A percentile compares a stretch with the other conserved stretches of the same genome.
Evolutionary conservation across 331 rosid species (phyloP).

Genomic region (Rhamnella rubrinervis): DNA sequence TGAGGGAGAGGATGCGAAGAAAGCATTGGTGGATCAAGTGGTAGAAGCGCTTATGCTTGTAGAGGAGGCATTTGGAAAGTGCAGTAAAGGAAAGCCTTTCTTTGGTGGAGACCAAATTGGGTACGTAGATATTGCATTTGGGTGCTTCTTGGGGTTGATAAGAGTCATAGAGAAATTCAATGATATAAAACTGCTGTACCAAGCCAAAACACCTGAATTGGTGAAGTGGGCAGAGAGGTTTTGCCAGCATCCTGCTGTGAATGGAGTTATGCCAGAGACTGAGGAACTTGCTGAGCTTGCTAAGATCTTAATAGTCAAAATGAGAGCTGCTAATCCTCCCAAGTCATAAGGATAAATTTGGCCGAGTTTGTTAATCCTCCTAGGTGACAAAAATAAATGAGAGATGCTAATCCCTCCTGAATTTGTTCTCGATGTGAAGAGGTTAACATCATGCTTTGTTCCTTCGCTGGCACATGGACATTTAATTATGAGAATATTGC

Average conservation of each 20-base stretch:
- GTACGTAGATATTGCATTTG: conserved; percentile 53
- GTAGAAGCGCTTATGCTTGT: conserved; percentile 29
- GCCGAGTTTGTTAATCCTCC: conserved; percentile 40
- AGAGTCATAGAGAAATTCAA: conserved; percentile 22
- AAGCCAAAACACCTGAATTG: conserved; percentile 36
- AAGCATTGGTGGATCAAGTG: conserved; percentile 26
- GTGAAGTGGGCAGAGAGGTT: conserved; percentile 49
- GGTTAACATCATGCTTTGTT: not conserved
- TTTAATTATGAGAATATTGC: no score
- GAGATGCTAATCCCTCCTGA: conserved; percentile 29
- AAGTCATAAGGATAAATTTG: not conserved
- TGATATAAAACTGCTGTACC: conserved; percentile 45
- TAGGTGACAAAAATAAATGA: conserved; percentile 2
- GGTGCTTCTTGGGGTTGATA: conserved; percentile 58
- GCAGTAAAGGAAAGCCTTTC: conserved; percentile 51
- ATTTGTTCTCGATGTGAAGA: not conserved
- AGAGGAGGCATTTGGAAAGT: conserved; percentile 46
- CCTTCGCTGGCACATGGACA: no score
- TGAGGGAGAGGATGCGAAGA: not conserved
- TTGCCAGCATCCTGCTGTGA: conserved; percentile 46
- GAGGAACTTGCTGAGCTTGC: conserved; percentile 51
- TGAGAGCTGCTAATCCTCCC: conserved; percentile 27
- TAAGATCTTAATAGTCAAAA: conserved; percentile 16
- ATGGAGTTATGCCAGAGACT: conserved; percentile 46
- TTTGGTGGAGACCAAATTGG: conserved; percentile 57